phyloP scores from a whole-genome alignment of 1,284 basidiomycete species.

The Fistulina hepatica region DNA sequence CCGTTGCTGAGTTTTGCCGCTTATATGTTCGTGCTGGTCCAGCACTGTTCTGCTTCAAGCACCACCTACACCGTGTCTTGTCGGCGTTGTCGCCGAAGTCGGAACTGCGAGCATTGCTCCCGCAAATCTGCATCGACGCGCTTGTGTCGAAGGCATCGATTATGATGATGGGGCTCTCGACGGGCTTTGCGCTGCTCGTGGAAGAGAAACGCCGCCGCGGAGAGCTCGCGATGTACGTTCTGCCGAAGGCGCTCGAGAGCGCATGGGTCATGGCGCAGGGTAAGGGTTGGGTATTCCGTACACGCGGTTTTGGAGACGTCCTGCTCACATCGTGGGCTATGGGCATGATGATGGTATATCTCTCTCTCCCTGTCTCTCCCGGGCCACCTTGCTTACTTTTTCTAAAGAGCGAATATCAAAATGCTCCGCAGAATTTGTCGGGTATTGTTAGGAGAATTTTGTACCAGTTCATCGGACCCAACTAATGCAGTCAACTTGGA shows the following conservation, averaged over 20 bases:
- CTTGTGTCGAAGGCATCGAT: conserved; percentile 63
- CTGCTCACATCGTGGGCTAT: conserved; percentile 60
- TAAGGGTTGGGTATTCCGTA: conserved; percentile 66
- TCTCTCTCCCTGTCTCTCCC: conserved; percentile 4
- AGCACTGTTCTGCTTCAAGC: conserved; percentile 71
- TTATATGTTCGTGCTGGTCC: background rate
- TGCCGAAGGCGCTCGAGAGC: conserved; percentile 87
- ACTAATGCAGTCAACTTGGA: no score
- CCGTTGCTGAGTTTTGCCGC: conserved; percentile 3
- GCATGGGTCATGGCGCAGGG: conserved; percentile 76
- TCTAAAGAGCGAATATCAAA: conserved; percentile 39
- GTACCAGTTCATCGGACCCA: conserved; percentile 89
- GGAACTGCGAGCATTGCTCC: conserved; percentile 28
- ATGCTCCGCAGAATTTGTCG: conserved; percentile 82
- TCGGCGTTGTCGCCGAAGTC: conserved; percentile 15
- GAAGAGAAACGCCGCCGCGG: conserved; percentile 77
- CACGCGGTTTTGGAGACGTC: conserved; percentile 57
- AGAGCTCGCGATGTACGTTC: conserved; percentile 89
- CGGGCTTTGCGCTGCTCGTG: conserved; percentile 74
- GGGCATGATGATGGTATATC: conserved; percentile 82
- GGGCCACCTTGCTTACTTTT: conserved; percentile 3
- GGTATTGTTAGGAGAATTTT: conserved; percentile 79
- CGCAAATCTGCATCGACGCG: conserved; percentile 38
- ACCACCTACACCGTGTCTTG: conserved; percentile 34
- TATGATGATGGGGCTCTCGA: conserved; percentile 67